Evolutionary conservation across 768 basidiomycete species (phyloP).

Genomic region (Naematelia aurantialba): DNA sequence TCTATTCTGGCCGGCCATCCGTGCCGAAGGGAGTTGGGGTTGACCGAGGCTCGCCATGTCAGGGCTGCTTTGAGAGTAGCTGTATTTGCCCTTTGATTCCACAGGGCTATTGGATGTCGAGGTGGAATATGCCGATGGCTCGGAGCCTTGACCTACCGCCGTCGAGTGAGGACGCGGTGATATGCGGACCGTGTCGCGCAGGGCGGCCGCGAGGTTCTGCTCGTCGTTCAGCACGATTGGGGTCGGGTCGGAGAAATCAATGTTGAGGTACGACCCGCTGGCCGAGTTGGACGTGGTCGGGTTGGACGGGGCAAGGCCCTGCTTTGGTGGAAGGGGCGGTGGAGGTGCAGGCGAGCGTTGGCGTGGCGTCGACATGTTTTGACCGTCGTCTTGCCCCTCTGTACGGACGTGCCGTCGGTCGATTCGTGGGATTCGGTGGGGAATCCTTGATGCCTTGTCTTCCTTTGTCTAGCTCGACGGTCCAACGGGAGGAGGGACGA

Average conservation of each 20-base stretch:
- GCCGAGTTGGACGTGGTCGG: background rate
- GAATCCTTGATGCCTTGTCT: background rate
- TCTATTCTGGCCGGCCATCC: conserved; percentile 2
- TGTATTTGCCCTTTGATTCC: conserved; percentile 3
- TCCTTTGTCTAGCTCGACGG: too few relatives aligned
- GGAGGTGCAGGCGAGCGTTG: conserved; percentile 4
- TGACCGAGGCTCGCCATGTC: conserved; percentile 15
- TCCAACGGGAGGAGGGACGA: too few relatives aligned
- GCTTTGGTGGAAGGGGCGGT: conserved; percentile 5
- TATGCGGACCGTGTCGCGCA: conserved; percentile 23
- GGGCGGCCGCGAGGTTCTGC: conserved; percentile 13
- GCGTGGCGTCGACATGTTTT: conserved; percentile 4
- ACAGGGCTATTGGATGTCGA: background rate
- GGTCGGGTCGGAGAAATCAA: background rate
- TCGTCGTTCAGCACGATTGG: background rate
- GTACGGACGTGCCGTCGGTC: too few relatives aligned
- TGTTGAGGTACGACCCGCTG: conserved; percentile 1
- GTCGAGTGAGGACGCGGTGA: background rate
- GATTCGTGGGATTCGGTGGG: too few relatives aligned
- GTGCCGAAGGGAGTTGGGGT: conserved; percentile 5
- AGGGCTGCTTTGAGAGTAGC: conserved; percentile 10
- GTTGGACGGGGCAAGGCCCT: background rate
- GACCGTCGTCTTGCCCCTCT: too few relatives aligned
- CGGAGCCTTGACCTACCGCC: background rate
- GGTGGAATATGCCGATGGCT: background rate